phyloP scores from a whole-genome alignment of 371 early-diverging fungal species.

The Mortierella sp. region DNA sequence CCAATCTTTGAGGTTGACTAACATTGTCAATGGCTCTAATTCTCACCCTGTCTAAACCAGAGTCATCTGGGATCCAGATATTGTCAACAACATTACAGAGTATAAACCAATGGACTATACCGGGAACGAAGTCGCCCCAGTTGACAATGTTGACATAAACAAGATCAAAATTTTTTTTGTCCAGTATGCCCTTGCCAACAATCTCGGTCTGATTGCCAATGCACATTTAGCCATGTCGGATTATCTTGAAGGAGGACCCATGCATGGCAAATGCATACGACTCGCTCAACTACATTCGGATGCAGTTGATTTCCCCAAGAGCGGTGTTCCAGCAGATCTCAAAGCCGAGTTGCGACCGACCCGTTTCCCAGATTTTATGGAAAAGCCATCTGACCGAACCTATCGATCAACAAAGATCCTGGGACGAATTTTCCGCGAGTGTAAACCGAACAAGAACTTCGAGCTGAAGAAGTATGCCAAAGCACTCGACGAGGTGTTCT shows the following conservation, averaged over 20 bases:
- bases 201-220: slow-evolving; percentile 82
- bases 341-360: slow-evolving; percentile 58
- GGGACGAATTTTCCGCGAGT: slow-evolving; percentile 71
- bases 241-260: slow-evolving; percentile 56
- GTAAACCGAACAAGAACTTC: slow-evolving; percentile 23
- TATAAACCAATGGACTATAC: slow-evolving; percentile 72
- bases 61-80: slow-evolving; percentile 74
- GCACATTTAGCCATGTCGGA: slow-evolving; percentile 82
- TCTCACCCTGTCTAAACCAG: slow-evolving; percentile 25
- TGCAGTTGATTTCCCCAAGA: slow-evolving; percentile 79
- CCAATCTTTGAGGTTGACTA: neutral
- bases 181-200: slow-evolving; percentile 77
- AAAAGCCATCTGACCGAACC: slow-evolving; percentile 63
- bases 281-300: slow-evolving; percentile 77
- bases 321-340: slow-evolving; percentile 67
- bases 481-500: slow-evolving; percentile 58
- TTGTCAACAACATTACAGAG: slow-evolving; percentile 62
- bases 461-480: slow-evolving; percentile 37
- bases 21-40: neutral
- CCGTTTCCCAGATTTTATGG: slow-evolving; percentile 86
- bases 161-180: slow-evolving; percentile 79
- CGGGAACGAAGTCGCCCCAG: slow-evolving; percentile 41
- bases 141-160: slow-evolving; percentile 58
- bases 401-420: slow-evolving; percentile 72
- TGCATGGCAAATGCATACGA: slow-evolving; percentile 60